These are phyloP conservation scores for Saccharomycopsis javanensis DNA, from an alignment of 805 yeast species.

Conservation along the genomic window DNA sequence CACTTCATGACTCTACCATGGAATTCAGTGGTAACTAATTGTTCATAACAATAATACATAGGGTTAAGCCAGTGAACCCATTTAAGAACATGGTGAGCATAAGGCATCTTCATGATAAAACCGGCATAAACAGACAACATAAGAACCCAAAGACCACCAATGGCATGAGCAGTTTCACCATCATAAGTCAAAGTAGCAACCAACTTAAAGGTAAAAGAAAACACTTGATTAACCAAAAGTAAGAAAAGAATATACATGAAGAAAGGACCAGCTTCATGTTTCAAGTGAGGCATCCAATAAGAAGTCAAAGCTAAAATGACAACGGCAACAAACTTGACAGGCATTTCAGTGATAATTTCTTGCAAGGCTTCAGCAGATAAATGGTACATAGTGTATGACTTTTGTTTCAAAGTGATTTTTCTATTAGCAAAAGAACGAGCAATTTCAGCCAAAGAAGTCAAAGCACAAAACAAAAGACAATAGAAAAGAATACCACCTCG, in stretches of 20 bases:
- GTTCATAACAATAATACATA: constrained; percentile 39
- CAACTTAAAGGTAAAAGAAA: constrained; percentile 43
- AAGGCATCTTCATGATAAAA: constrained; percentile 34
- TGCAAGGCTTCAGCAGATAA: constrained; percentile 58
- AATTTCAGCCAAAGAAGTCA: constrained; percentile 54
- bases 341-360: constrained; percentile 45
- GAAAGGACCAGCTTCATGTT: constrained; percentile 44
- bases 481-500: constrained; percentile 58
- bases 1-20: constrained; percentile 44
- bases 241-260: constrained; percentile 40
- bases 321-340: constrained; percentile 43
- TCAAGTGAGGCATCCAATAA: constrained; percentile 48
- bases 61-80: constrained; percentile 46
- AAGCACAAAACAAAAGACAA: constrained; percentile 48
- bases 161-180: constrained; percentile 46
- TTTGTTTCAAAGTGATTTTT: constrained; percentile 56
- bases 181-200: constrained; percentile 44
- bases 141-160: constrained; percentile 45
- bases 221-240: constrained; percentile 40
- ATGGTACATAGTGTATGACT: constrained; percentile 51
- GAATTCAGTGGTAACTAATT: constrained; percentile 50
- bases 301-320: constrained; percentile 36
- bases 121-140: constrained; percentile 50
- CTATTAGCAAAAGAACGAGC: constrained; percentile 49
- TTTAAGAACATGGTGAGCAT: constrained; percentile 35